Evolutionary conservation across 225 moss, liverwort and hornwort species (phyloP).

Genomic region (Physcomitrium patens): DNA sequence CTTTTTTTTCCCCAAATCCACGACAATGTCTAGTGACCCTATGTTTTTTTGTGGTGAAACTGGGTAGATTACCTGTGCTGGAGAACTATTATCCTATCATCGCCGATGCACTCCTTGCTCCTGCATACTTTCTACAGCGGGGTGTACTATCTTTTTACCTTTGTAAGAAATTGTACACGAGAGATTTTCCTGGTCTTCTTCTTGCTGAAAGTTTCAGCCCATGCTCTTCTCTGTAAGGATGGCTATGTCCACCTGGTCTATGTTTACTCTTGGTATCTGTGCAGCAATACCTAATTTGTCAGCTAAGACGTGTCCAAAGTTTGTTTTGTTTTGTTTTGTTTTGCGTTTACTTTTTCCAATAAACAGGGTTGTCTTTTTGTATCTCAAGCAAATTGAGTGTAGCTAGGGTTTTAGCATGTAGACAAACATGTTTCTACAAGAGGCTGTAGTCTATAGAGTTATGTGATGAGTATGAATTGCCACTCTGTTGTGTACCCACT

Average conservation of each 20-base stretch:
- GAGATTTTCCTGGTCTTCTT: slow-evolving; percentile 18
- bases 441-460: slow-evolving; percentile 44
- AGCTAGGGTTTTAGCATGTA: slow-evolving; percentile 27
- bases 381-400: slow-evolving; percentile 27
- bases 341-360: slow-evolving; percentile 10
- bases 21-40: slow-evolving; percentile 42
- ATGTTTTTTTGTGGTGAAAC: slow-evolving; percentile 54
- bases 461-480: slow-evolving; percentile 30
- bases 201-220: slow-evolving; percentile 26
- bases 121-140: slow-evolving; percentile 45
- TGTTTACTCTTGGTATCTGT: neutral
- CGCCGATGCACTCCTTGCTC: slow-evolving; percentile 45
- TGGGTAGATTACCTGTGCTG: slow-evolving; percentile 63
- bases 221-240: slow-evolving; percentile 10
- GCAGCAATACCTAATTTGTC: slow-evolving; percentile 11
- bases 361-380: slow-evolving; percentile 29
- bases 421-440: slow-evolving; percentile 19
- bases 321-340: slow-evolving; percentile 19
- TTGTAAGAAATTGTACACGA: slow-evolving; percentile 26
- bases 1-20: slow-evolving; percentile 23
- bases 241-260: neutral
- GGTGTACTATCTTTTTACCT: slow-evolving; percentile 32
- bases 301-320: neutral
- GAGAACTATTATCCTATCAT: slow-evolving; percentile 44
- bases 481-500: slow-evolving; percentile 23